A percentile compares a stretch with the other conserved stretches of the same genome.
These are phyloP conservation scores for Adansonia madagascariensis DNA, from an alignment of 441 rosid species.

Conservation along the genomic window DNA sequence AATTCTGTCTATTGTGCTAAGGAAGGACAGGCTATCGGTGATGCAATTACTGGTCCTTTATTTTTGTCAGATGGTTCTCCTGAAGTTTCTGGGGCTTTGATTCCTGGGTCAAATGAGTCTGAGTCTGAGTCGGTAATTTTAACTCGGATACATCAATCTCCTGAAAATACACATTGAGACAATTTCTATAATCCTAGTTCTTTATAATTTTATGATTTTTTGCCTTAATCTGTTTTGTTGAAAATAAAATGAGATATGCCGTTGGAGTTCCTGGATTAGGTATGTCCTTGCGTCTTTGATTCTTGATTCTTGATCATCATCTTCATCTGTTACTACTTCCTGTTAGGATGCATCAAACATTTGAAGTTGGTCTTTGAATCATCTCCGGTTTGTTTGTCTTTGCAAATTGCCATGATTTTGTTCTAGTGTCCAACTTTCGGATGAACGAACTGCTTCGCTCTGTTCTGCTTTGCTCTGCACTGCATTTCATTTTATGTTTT, in stretches of 20 bases:
- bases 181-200: conserved; percentile 51
- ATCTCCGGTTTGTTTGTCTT: not conserved
- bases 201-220: conserved; percentile 12
- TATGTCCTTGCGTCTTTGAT: not conserved
- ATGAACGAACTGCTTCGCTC: not conserved
- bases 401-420: not conserved
- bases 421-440: not conserved
- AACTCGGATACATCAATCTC: conserved; percentile 97
- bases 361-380: not conserved
- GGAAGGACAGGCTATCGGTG: conserved; percentile 40
- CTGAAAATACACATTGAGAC: conserved; percentile 99
- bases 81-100: conserved; percentile 53
- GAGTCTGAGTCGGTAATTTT: conserved; percentile 59
- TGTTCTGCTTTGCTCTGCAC: not conserved
- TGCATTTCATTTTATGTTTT: not conserved
- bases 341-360: not conserved
- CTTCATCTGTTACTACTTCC: not conserved
- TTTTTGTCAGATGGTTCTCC: conserved; percentile 51
- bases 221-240: conserved; percentile 24
- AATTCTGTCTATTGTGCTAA: conserved; percentile 18
- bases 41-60: conserved; percentile 45
- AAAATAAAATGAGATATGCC: conserved; percentile 40
- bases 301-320: not conserved
- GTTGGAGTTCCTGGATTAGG: conserved; percentile 22
- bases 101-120: conserved; percentile 62